These are phyloP conservation scores for Amanita subjunquillea DNA, from an alignment of 768 basidiomycete genomes.

Conservation along the genomic window DNA sequence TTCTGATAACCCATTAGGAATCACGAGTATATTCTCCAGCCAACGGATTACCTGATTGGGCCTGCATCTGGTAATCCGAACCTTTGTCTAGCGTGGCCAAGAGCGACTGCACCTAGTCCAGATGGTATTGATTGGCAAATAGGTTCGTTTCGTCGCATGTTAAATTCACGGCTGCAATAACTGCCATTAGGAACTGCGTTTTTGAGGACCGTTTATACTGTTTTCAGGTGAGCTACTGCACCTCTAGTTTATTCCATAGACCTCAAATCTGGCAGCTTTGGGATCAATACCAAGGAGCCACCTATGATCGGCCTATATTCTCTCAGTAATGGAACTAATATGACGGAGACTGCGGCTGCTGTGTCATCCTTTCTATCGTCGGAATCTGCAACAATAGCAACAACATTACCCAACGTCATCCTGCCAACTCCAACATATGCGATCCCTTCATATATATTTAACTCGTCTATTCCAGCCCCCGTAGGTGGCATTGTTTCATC, in stretches of 20 bases:
- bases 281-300: conserved; percentile 62
- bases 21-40: conserved; percentile 49
- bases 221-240: conserved; percentile 48
- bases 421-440: conserved; percentile 55
- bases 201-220: conserved; percentile 65
- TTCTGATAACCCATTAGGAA: not conserved
- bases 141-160: conserved; percentile 27
- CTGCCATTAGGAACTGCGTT: conserved; percentile 44
- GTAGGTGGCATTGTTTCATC: conserved; percentile 46
- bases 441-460: conserved; percentile 58
- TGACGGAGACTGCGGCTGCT: conserved; percentile 26
- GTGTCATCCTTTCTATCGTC: conserved; percentile 49
- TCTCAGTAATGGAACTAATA: conserved; percentile 34
- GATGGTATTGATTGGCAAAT: conserved; percentile 83
- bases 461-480: conserved; percentile 48
- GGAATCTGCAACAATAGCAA: conserved; percentile 51
- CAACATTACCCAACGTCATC: conserved; percentile 63
- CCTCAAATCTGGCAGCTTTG: conserved; percentile 40
- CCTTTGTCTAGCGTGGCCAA: conserved; percentile 69
- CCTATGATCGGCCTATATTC: conserved; percentile 75
- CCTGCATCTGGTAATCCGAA: conserved; percentile 52
- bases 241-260: not conserved
- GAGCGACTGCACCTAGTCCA: conserved; percentile 49
- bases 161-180: not conserved
- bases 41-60: conserved; percentile 72